Evolutionary conservation across 2,329 filamentous ascomycete genomes (phyloP), one percentile per base, ranked within the genome.

Genomic region (Clarireedia monteithiana): DNA sequence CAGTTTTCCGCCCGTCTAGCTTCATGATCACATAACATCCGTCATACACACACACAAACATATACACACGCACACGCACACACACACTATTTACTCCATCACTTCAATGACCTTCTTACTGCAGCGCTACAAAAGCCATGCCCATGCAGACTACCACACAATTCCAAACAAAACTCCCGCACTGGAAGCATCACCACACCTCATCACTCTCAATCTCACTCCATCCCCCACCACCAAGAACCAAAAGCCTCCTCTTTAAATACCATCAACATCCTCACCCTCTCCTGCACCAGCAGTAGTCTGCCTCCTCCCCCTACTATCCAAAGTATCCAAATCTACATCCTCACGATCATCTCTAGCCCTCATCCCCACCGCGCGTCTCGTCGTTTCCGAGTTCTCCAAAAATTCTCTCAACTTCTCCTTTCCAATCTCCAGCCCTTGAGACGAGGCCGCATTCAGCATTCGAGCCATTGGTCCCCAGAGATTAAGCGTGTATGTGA

Each of bases 381-480:
- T 78, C 3, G 90, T 91, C 10, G 86, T 87, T 64, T 96, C 90
- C n/a, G 85, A 89, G 65, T 82, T 86, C 74, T 91, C 89, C 57
- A 97, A 78, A 67, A 96, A 96, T 34, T 96, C 90, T 24, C 92
- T 83, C 48, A 97, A 81, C 65, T 88, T 86, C 75, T 94, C 87
- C 76, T 96, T 96, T 68, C 89, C 89, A 63, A 99, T 90, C 64
- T 95, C 90, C 30, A 96, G 67, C 6, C 89, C 94, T 73, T 99
- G 94, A 60, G 80, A 79, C 48, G 84, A 86, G 4, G 94, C 94
- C 14, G 94, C 94, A 64, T 94, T 94, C 62, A 84, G 82, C 89
- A 99, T 96, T 68, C 95, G 91, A 64, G 95, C 77, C 78, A 99
- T 97, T 0, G 94, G 94, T 0, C 94, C 94, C 75, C 95, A 91